Conservation (phyloP, 495 filamentous ascomycete species). For the Penicillium turbatum region DNA sequence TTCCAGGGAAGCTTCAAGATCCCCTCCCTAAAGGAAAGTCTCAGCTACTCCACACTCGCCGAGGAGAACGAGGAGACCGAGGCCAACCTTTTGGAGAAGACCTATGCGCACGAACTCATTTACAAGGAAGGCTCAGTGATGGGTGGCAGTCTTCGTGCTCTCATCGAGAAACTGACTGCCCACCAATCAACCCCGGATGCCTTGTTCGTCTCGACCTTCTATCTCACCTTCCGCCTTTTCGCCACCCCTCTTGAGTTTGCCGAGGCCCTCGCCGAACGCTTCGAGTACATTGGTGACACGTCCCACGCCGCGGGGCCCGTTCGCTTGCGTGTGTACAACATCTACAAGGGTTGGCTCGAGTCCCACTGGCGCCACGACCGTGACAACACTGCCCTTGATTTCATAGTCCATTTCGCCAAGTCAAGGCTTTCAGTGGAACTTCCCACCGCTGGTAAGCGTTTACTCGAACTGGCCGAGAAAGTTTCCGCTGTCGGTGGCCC, state of each 20-base stretch:
- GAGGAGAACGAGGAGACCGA: conserved; percentile 77
- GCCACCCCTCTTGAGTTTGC: conserved; percentile 77
- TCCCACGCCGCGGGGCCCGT: conserved; percentile 71
- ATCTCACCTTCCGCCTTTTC: conserved; percentile 94
- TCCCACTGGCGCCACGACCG: conserved; percentile 85
- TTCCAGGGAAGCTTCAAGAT: conserved; percentile 36
- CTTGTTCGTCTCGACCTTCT: conserved; percentile 91
- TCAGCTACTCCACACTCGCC: conserved; percentile 57
- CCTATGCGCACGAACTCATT: conserved; percentile 82
- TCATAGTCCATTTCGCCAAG: conserved; percentile 75
- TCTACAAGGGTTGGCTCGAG: conserved; percentile 96
- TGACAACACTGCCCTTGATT: conserved; percentile 67
- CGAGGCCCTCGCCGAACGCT: conserved; percentile 77
- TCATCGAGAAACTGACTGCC: conserved; percentile 90
- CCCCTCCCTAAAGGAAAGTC: conserved; percentile 50
- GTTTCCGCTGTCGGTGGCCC: conserved; percentile 72
- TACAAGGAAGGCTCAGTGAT: conserved; percentile 96
- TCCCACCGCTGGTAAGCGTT: conserved; percentile 71
- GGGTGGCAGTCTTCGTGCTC: conserved; percentile 82
- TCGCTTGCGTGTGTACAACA: conserved; percentile 88
- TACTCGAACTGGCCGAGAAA: conserved; percentile 74
- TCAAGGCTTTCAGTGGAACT: conserved; percentile 61
- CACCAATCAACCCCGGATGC: conserved; percentile 92
- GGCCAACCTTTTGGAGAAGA: conserved; percentile 75
- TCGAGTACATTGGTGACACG: conserved; percentile 82